phyloP scores from a whole-genome alignment of 169 alveolate species.

The Plasmodium billcollinsi region DNA sequence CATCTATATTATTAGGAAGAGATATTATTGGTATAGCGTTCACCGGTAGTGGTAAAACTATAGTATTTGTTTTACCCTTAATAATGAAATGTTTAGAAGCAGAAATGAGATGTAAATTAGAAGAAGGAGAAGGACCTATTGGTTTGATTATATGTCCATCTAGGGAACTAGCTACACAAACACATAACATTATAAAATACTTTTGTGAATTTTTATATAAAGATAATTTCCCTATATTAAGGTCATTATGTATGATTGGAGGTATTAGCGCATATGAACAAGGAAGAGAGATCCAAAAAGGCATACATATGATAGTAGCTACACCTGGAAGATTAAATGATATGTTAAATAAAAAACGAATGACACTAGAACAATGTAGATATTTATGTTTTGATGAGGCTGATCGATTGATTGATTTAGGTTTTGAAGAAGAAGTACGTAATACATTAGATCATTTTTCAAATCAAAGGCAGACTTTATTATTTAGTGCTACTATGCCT shows the following conservation, averaged over 20 bases:
- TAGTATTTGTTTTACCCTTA: conserved; percentile 94
- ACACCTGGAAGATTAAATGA: conserved; percentile 98
- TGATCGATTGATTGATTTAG: conserved; percentile 96
- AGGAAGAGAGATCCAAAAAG: conserved; percentile 84
- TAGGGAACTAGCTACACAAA: conserved; percentile 95
- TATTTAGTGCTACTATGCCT: conserved; percentile 98
- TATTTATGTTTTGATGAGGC: conserved; percentile 98
- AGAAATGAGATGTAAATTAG: conserved; percentile 85
- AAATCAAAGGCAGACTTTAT: conserved; percentile 94
- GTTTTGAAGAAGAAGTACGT: conserved; percentile 97
- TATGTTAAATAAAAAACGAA: conserved; percentile 91
- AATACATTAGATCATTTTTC: conserved; percentile 92
- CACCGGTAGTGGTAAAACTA: conserved; percentile 95
- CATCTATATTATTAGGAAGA: conserved; percentile 91
- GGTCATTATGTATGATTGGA: conserved; percentile 87
- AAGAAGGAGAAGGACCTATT: conserved; percentile 93
- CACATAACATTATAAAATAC: conserved; percentile 89
- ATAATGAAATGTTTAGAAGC: conserved; percentile 91
- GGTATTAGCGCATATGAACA: conserved; percentile 87
- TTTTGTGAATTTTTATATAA: conserved; percentile 81
- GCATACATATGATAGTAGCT: conserved; percentile 96
- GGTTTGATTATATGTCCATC: conserved; percentile 95
- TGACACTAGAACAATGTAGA: conserved; percentile 92
- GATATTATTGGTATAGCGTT: conserved; percentile 95
- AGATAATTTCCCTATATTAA: conserved; percentile 84